phyloP scores from a whole-genome alignment of 108 stramenopile genomes.

The Poteriospumella lacustris region DNA sequence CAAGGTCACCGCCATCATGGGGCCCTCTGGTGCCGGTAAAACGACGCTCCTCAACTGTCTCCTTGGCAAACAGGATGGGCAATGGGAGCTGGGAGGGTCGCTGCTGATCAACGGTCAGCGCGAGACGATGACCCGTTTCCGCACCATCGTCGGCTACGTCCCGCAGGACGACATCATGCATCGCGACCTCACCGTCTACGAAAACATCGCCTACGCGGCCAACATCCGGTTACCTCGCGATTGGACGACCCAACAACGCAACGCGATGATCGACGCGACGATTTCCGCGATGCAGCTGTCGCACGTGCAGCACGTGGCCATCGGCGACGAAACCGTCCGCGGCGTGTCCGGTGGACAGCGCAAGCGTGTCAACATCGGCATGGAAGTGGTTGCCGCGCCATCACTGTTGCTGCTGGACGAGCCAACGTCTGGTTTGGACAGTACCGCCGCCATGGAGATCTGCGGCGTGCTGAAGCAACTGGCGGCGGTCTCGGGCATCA shows the following conservation, averaged over 20 bases:
- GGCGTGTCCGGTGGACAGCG: slow-evolving; percentile 57
- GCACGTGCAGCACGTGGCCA: too few relatives aligned
- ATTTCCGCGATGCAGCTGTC: too few relatives aligned
- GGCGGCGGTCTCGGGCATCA: slow-evolving; percentile 53
- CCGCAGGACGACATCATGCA: slow-evolving; percentile 51
- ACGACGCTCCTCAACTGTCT: slow-evolving; percentile 60
- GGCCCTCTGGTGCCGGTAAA: slow-evolving; percentile 55
- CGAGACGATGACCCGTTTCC: too few relatives aligned
- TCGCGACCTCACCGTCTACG: slow-evolving; percentile 35
- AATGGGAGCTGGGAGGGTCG: too few relatives aligned
- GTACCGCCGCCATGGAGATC: slow-evolving; percentile 56
- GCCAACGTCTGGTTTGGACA: slow-evolving; percentile 65
- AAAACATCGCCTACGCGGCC: slow-evolving; percentile 35
- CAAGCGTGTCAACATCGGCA: slow-evolving; percentile 50
- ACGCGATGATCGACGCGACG: too few relatives aligned
- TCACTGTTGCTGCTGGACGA: slow-evolving; percentile 36
- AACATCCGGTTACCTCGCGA: slow-evolving; percentile 28
- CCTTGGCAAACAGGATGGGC: too few relatives aligned
- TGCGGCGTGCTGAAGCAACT: slow-evolving; percentile 62
- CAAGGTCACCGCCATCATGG: slow-evolving; percentile 38
- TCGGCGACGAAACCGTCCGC: slow-evolving; percentile 43
- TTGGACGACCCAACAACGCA: too few relatives aligned
- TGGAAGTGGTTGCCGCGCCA: slow-evolving; percentile 17
- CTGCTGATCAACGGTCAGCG: too few relatives aligned
- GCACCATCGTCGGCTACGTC: slow-evolving; percentile 16